Conservation (phyloP, 768 basidiomycete species). For the Lentinula sp. region DNA sequence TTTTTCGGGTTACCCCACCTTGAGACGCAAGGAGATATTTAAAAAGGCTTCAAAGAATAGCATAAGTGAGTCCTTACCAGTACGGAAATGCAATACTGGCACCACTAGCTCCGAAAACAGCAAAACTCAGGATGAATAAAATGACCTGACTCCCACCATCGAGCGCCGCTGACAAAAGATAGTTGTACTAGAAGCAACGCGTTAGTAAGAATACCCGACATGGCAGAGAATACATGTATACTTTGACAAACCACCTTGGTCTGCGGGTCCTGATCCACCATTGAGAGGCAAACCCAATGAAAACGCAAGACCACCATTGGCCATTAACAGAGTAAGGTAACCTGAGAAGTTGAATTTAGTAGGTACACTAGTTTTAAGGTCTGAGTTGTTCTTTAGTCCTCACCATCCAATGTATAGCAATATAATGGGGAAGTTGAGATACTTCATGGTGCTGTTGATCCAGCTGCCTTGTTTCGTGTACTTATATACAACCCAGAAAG, state of each 20-base stretch:
- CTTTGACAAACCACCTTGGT: slow-evolving; percentile 44
- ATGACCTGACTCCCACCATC: slow-evolving; percentile 45
- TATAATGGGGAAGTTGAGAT: slow-evolving; percentile 42
- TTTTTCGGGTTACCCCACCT: slow-evolving; percentile 32
- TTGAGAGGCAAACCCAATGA: slow-evolving; percentile 43
- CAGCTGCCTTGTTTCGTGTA: slow-evolving; percentile 24
- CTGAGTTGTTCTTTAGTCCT: background rate
- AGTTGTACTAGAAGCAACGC: slow-evolving; percentile 28
- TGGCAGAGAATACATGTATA: slow-evolving; percentile 8
- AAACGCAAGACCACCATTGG: slow-evolving; percentile 47
- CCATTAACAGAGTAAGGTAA: slow-evolving; percentile 50
- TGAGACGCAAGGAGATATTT: background rate
- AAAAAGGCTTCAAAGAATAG: background rate
- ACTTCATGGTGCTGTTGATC: slow-evolving; percentile 28
- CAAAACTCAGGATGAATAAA: slow-evolving; percentile 39
- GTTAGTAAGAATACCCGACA: background rate
- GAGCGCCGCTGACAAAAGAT: slow-evolving; percentile 40
- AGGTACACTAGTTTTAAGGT: background rate
- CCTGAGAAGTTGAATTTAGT: slow-evolving; percentile 9
- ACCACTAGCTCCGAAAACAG: slow-evolving; percentile 32
- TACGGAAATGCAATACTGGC: slow-evolving; percentile 35
- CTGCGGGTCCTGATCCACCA: slow-evolving; percentile 40
- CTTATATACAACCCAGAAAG: slow-evolving; percentile 41
- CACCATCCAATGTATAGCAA: slow-evolving; percentile 30
- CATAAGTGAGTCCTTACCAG: slow-evolving; percentile 28